phyloP scores from a whole-genome alignment of 163 green algal genomes.

The Chlamydomonas reinhardtii region DNA sequence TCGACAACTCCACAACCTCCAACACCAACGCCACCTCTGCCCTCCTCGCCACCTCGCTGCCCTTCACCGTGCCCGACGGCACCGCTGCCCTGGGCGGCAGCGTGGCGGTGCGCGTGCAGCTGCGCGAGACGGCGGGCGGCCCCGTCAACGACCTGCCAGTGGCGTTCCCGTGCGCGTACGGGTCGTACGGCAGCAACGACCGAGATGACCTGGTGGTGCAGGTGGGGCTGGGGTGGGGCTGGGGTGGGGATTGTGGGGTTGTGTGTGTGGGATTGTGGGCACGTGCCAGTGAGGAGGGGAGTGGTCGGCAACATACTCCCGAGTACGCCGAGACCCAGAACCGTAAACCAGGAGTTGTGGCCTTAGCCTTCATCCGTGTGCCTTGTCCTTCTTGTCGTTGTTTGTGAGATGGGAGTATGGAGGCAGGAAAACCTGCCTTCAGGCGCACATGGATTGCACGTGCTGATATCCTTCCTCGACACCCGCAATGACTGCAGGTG shows the following conservation, averaged over 20 bases:
- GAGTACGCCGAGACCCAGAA: no score
- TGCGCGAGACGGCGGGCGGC: neutral
- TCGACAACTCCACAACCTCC: no score
- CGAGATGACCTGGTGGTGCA: conserved; percentile 25
- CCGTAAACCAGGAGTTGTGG: no score
- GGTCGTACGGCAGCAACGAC: neutral
- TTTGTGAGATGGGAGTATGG: no score
- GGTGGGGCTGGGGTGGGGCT: neutral
- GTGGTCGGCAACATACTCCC: no score
- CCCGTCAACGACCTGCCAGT: neutral
- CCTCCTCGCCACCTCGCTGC: neutral
- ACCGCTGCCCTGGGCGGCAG: neutral
- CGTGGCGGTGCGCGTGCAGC: conserved; percentile 9
- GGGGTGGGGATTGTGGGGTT: neutral
- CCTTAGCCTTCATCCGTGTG: no score
- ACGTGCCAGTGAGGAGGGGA: no score
- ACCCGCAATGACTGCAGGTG: no score
- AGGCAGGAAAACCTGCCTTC: neutral
- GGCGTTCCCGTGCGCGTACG: neutral
- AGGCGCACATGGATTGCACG: neutral
- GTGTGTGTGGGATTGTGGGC: no score
- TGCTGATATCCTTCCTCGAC: neutral
- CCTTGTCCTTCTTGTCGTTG: no score
- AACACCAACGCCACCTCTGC: neutral
- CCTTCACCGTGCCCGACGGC: conserved; percentile 13